These are phyloP conservation scores for Fragaria ananassa DNA, from an alignment of 306 rosid species.

Conservation along the genomic window DNA sequence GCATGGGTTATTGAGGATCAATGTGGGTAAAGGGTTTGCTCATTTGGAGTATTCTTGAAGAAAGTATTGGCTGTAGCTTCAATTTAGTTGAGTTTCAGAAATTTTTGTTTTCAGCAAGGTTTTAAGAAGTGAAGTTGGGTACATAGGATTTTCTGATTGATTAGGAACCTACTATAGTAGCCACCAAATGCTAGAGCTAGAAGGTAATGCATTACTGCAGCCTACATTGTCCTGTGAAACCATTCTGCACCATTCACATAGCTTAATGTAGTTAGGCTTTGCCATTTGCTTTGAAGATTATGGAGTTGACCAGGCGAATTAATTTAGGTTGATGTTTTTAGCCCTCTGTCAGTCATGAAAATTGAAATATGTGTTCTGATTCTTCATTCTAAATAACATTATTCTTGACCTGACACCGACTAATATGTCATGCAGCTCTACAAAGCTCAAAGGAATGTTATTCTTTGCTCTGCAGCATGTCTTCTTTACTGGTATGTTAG, in stretches of 20 bases:
- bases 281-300: not conserved
- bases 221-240: not conserved
- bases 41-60: not conserved
- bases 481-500: constrained; percentile 79
- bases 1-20: not conserved
- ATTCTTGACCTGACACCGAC: constrained; percentile 2
- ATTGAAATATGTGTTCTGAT: not conserved
- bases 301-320: too few species aligned
- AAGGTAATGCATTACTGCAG: not conserved
- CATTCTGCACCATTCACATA: not conserved
- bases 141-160: not conserved
- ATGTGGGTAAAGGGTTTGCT: not conserved
- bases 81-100: not conserved
- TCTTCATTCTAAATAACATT: not conserved
- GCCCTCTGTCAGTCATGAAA: not conserved
- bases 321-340: not conserved
- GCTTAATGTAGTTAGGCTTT: not conserved
- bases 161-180: not conserved
- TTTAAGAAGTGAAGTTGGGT: not conserved
- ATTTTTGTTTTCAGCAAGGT: not conserved
- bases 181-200: not conserved
- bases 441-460: constrained; percentile 91
- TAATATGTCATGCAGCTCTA: constrained; percentile 54
- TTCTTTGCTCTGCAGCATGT: constrained; percentile 68
- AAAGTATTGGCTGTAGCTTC: not conserved